Base-by-base conservation (phyloP, 441 rosid genomes). In the Populus tomentosa region DNA sequence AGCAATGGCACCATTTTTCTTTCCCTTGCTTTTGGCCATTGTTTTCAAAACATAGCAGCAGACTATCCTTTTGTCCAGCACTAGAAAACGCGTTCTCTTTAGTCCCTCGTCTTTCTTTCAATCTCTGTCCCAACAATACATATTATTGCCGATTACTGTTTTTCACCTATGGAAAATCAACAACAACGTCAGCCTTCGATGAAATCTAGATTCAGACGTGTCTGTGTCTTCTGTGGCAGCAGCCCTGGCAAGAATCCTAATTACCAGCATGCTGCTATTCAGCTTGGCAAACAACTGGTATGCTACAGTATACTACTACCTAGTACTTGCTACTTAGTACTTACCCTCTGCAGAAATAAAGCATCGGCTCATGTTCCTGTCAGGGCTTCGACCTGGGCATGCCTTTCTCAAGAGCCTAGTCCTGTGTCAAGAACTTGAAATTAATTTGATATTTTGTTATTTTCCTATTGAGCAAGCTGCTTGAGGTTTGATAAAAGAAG, bases 211-310 rank as follows among this genome's bases (percentile, higher is more conserved):
- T 95, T 95, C 89, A 82, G 89, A 81, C 92, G 90, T 72, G 89
- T 92, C 16, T 94, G 98, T 88, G 99, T 95, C 66, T 95, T 95
- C 81, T 95, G 99, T 69, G 99, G 99, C 5, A 95, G 99, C 83
- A 93, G 95, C 74, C 84, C 97, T 10, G 98, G 99, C 69, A 95
- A 91, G 90, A 90, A 90, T 80, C 84, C 89, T 32, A 86, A 94
- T 78, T 95, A 94, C 78, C 86, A 84, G 81, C 94, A 90, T 81
- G 98, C 98, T 30, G 97, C 98, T 36, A 79, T 88, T 76, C 97
- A 89, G 78, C 85, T 95, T 63, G 99, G 91, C 77, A 90, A 89
- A 56, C 96, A 91, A 76, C 88, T 95, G 94, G 99, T 95, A 86
- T 62, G 32, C 46, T 20, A n/a, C 24, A 65, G 6, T 7, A 38